phyloP scores from a whole-genome alignment of 495 filamentous ascomycete species.

The Daldinia childiae region DNA sequence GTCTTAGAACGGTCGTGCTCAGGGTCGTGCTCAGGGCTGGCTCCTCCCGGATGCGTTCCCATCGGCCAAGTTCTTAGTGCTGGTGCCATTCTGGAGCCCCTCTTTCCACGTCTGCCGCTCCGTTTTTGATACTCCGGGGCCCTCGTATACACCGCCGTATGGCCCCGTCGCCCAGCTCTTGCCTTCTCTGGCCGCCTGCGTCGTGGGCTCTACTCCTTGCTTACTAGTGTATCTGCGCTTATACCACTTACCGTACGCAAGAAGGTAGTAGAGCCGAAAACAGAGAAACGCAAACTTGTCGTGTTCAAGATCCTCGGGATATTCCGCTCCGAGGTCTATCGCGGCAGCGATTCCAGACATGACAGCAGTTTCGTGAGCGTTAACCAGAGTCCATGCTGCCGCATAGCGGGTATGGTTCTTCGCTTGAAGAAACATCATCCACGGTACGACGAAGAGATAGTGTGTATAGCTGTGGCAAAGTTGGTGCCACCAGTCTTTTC shows the following conservation, averaged over 20 bases:
- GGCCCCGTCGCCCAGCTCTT: conserved; percentile 59
- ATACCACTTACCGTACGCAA: conserved; percentile 55
- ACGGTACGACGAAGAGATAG: conserved; percentile 77
- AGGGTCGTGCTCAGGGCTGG: conserved; percentile 34
- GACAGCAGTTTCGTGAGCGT: conserved; percentile 83
- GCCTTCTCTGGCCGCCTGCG: conserved; percentile 46
- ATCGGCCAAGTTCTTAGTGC: conserved; percentile 40
- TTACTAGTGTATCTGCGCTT: conserved; percentile 37
- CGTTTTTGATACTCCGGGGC: conserved; percentile 57
- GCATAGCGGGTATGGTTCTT: conserved; percentile 73
- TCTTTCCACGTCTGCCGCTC: conserved; percentile 61
- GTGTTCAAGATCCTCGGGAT: conserved; percentile 55
- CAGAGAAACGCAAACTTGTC: conserved; percentile 65
- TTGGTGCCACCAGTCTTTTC: conserved; percentile 86
- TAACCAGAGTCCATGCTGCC: conserved; percentile 82
- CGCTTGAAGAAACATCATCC: conserved; percentile 84
- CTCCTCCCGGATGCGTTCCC: conserved; percentile 38
- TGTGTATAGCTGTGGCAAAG: conserved; percentile 85
- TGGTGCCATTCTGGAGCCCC: conserved; percentile 51
- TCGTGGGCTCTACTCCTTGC: conserved; percentile 16
- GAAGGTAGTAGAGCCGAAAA: conserved; percentile 54
- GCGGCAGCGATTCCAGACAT: conserved; percentile 83
- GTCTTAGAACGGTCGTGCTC: conserved; percentile 13
- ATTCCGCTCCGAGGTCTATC: conserved; percentile 78
- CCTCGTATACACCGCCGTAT: conserved; percentile 63